Conservation (phyloP, 441 rosid species). For the Populus tomentosa region DNA sequence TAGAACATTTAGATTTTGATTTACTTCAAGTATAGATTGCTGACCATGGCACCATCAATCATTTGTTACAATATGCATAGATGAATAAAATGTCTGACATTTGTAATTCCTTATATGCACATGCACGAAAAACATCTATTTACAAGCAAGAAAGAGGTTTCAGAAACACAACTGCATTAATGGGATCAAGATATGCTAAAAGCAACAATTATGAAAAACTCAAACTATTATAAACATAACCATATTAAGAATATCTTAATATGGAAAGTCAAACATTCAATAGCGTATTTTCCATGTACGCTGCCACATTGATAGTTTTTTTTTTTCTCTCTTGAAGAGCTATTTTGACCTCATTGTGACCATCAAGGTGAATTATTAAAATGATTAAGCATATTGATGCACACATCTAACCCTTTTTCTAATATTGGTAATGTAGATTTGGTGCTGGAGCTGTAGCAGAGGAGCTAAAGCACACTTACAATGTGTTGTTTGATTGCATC, state of each 20-base stretch:
- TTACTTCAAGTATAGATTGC: background rate
- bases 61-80: background rate
- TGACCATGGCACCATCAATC: background rate
- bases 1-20: background rate
- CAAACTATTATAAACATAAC: background rate
- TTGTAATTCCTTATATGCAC: background rate
- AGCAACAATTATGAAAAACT: background rate
- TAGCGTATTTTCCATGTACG: background rate
- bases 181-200: background rate
- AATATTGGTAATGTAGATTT: slow-evolving; percentile 50
- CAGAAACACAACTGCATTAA: background rate
- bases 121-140: background rate
- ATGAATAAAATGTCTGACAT: background rate
- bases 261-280: background rate
- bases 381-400: slow-evolving; percentile 1
- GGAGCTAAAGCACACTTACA: slow-evolving; percentile 21
- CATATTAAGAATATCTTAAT: background rate
- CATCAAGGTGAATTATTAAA: slow-evolving; percentile 1
- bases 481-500: slow-evolving; percentile 24
- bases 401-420: slow-evolving; percentile 29
- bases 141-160: background rate
- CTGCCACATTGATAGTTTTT: background rate
- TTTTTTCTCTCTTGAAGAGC: background rate
- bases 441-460: slow-evolving; percentile 83
- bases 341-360: background rate